phyloP scores from a whole-genome alignment of 75 land plant species.

The Cunninghamia lanceolata region DNA sequence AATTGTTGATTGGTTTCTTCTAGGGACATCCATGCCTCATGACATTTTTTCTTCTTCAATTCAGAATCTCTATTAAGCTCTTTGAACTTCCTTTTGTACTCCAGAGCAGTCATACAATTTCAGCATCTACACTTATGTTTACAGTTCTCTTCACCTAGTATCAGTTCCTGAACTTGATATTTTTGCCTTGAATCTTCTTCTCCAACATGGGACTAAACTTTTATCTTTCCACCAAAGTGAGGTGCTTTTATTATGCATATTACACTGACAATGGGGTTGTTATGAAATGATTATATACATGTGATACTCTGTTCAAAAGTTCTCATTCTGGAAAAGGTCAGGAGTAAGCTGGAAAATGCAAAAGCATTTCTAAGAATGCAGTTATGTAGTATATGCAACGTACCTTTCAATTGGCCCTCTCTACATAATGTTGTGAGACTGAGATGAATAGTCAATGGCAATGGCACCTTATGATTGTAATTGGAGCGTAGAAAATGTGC shows the following conservation, averaged over 20 bases:
- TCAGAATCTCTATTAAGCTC: conserved; percentile 55
- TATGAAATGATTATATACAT: too few relatives aligned
- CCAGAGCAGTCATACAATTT: conserved; percentile 22
- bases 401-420: too few relatives aligned
- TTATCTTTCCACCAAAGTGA: not conserved
- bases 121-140: conserved; percentile 12
- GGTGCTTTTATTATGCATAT: conserved; percentile 45
- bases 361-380: too few relatives aligned
- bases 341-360: too few relatives aligned
- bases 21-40: conserved; percentile 77
- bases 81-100: conserved; percentile 38
- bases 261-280: conserved; percentile 62
- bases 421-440: too few relatives aligned
- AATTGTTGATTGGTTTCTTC: conserved; percentile 48
- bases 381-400: too few relatives aligned
- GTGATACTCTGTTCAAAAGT: too few relatives aligned
- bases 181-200: not conserved
- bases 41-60: conserved; percentile 59
- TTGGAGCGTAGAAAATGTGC: too few relatives aligned
- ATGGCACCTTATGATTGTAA: too few relatives aligned
- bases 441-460: too few relatives aligned
- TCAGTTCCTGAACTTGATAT: not conserved
- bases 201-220: not conserved
- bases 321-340: too few relatives aligned
- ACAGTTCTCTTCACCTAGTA: not conserved